These are phyloP conservation scores for Russula ochroleuca DNA, from an alignment of 768 basidiomycete species.

Conservation along the genomic window DNA sequence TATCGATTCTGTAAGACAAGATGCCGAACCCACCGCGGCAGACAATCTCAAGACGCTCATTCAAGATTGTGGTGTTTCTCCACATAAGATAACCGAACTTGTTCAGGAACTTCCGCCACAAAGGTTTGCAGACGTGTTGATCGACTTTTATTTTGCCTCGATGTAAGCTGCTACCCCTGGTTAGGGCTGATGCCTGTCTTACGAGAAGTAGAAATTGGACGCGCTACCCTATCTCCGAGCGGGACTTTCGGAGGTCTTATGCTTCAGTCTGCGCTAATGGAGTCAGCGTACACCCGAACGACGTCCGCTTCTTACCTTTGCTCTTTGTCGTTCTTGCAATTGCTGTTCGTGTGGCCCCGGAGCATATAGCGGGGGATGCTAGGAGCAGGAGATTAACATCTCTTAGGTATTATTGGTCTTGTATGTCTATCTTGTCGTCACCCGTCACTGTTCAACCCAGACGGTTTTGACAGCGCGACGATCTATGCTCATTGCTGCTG, in stretches of 20 bases:
- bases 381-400: conserved; percentile 73
- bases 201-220: conserved; percentile 72
- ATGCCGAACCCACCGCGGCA: conserved; percentile 51
- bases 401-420: conserved; percentile 92
- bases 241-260: conserved; percentile 72
- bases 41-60: conserved; percentile 83
- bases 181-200: conserved; percentile 17
- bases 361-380: conserved; percentile 76
- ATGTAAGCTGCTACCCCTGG: conserved; percentile 46
- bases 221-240: conserved; percentile 85
- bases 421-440: conserved; percentile 46
- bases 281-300: conserved; percentile 62
- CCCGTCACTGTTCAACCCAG: conserved; percentile 25
- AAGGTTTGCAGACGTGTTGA: conserved; percentile 65
- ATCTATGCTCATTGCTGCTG: conserved; percentile 84
- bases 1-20: conserved; percentile 43
- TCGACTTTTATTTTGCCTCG: conserved; percentile 75
- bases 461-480: conserved; percentile 57
- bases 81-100: conserved; percentile 86
- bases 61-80: conserved; percentile 88
- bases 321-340: conserved; percentile 91
- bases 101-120: conserved; percentile 83
- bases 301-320: conserved; percentile 84
- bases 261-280: conserved; percentile 59
- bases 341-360: conserved; percentile 79